Percentiles rank a stretch among this genome's conserved stretches.
phyloP scores from a whole-genome alignment of 495 filamentous ascomycete species.

The Penicillium atrosanguineum region DNA sequence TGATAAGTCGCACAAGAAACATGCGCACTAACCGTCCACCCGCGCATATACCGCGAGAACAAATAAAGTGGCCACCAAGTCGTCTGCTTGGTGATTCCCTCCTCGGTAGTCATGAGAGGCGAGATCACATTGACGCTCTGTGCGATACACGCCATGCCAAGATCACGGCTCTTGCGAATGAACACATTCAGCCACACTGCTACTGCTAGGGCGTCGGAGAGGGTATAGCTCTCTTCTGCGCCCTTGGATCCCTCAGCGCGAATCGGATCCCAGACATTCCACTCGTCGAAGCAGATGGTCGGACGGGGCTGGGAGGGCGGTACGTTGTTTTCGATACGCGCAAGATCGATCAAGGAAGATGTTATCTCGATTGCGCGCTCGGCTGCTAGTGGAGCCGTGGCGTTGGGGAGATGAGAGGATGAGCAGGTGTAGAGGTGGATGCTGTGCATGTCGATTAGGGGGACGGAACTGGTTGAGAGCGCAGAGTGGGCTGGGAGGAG shows the following conservation, averaged over 20 bases:
- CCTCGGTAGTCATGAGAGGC: conserved; percentile 66
- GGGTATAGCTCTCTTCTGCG: conserved; percentile 69
- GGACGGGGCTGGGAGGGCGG: conserved; percentile 53
- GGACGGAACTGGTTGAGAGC: conserved; percentile 47
- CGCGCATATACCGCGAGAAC: conserved; percentile 73
- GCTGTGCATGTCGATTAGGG: conserved; percentile 67
- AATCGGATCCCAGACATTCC: conserved; percentile 81
- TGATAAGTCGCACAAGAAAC: conserved; percentile 57
- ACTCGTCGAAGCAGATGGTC: conserved; percentile 81
- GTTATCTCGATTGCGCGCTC: conserved; percentile 74
- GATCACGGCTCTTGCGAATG: conserved; percentile 65
- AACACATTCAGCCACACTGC: conserved; percentile 76
- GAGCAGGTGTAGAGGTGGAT: conserved; percentile 70
- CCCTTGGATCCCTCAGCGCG: conserved; percentile 67
- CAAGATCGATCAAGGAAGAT: conserved; percentile 67
- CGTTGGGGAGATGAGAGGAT: conserved; percentile 54
- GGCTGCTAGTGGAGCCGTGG: conserved; percentile 63
- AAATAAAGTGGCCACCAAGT: conserved; percentile 76
- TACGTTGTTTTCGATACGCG: conserved; percentile 65
- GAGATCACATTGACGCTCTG: conserved; percentile 78
- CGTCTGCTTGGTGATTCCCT: conserved; percentile 66
- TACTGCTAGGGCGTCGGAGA: conserved; percentile 74
- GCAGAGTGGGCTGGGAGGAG: conserved; percentile 38
- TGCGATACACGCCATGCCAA: conserved; percentile 81
- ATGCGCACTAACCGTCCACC: conserved; percentile 61